Evolutionary conservation across 2,329 filamentous ascomycete species (phyloP).

Genomic region (Alternaria ventricosa): DNA sequence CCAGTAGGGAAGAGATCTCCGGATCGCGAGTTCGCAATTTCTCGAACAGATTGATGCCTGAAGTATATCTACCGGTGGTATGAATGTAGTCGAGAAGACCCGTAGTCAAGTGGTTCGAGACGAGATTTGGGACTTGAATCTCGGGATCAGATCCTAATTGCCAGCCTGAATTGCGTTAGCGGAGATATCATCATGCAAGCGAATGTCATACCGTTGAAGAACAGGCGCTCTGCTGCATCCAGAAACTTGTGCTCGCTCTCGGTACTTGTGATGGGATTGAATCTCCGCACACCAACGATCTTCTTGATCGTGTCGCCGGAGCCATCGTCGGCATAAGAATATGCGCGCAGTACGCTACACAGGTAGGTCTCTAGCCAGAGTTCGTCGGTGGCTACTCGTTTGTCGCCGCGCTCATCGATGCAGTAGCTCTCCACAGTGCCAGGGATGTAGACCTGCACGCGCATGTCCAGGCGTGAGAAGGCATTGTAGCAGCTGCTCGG

Average conservation of each 20-base stretch:
- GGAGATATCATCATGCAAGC: not conserved
- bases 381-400: slow-evolving; percentile 88
- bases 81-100: slow-evolving; percentile 93
- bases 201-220: slow-evolving; percentile 75
- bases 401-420: slow-evolving; percentile 94
- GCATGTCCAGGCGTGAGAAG: slow-evolving; percentile 97
- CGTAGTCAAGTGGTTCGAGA: slow-evolving; percentile 94
- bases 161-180: slow-evolving; percentile 65
- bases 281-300: slow-evolving; percentile 94
- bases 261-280: slow-evolving; percentile 98
- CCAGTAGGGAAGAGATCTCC: slow-evolving; percentile 90
- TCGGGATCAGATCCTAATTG: slow-evolving; percentile 96
- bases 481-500: slow-evolving; percentile 88
- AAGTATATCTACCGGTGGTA: slow-evolving; percentile 91
- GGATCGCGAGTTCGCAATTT: slow-evolving; percentile 90
- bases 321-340: slow-evolving; percentile 95
- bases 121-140: slow-evolving; percentile 95
- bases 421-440: slow-evolving; percentile 97
- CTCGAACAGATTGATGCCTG: slow-evolving; percentile 96
- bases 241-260: slow-evolving; percentile 97
- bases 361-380: slow-evolving; percentile 98
- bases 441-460: slow-evolving; percentile 95
- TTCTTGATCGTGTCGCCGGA: slow-evolving; percentile 94
- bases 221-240: slow-evolving; percentile 90
- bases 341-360: slow-evolving; percentile 91